Evolutionary conservation across 2,329 filamentous ascomycete genomes (phyloP), one percentile per base, ranked within the genome.

Genomic region (Fusarium vanettenii): DNA sequence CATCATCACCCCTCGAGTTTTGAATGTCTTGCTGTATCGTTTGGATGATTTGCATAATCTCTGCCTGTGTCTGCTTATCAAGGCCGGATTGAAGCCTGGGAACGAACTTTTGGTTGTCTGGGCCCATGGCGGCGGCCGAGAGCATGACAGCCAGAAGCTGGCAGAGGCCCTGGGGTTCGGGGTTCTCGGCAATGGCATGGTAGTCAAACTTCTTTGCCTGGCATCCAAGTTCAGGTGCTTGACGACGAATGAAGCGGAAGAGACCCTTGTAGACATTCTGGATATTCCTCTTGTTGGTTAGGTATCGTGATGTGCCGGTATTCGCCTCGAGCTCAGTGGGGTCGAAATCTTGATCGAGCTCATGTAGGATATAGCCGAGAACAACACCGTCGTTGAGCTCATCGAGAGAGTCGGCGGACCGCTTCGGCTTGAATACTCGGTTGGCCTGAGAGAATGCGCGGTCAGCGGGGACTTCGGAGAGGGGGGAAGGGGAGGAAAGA

Each of bases 101-200:
- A 52, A 92, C 86, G 78, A 91, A 91, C 77, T 84, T 84, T 37
- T 86, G 85, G 66, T 87, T 87, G 64, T 90, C 87, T 29, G 89
- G 87, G 14, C 90, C 91, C 79, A 88, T 87, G 72, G 91, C 88
- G 29, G 90, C 90, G n/a, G 91, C 83, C 16, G 81, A 88, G 25
- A 93, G 85, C 79, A 93, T 87, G 65, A 93, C 85, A 68, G 90
- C 90, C 48, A 93, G 84, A 60, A 93, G 85, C 85, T 92, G 87
- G 73, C 85, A 84, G 61, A 90, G 87, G 71, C 88, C 87, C 72
- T 88, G 84, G 29, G 85, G 84, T 76, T 90, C 88, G 29, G 88
- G 87, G 73, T 89, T 87, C 74, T 90, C 88, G 70, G 87, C 88
- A 64, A 92, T 86, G 60, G 87, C 85, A 81, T 89, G 89, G 76